Evolutionary conservation across 306 rosid species (phyloP), one percentile per base, ranked within the genome.

Genomic region (Dicorynia guianensis): DNA sequence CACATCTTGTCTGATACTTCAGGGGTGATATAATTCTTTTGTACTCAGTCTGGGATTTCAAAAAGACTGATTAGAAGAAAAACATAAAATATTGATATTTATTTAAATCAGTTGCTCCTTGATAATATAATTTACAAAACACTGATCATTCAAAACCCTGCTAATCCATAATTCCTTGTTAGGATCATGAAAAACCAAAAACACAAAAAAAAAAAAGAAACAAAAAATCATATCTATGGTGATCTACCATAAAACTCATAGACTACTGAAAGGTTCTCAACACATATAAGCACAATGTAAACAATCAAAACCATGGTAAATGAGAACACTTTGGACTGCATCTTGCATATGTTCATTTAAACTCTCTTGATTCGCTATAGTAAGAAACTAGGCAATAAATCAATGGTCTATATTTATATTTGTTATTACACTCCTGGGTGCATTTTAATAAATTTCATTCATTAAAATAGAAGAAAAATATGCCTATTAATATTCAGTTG

Each of bases 1-100:
- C 90, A 79, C 93, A 91, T 85, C 98, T 86, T 72, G 98, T 93
- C 82, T 93, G 98, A 83, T 90, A 93, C 89, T 89, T 93, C 76
- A 93, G 72, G 20, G 98, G 98, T 19, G 98, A 93, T 67, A 61
- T 49, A 40, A 93, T 87, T 81, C 98, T 85, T 87, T 89, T 91
- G 84, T 69, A 91, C 72, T 93, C 98, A 75, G 69, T 77, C 97
- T 93, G 89, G 36, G 79, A 82, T 72, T 76, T 48, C 69, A 57
- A n/a, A n/a, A n/a, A 63, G 12, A 75, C 34, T 61, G 11, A 67
- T 75, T 69, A 49, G 38, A 57, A 73, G 48, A 50, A 58, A 38
- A 78, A 76, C 36, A 10, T 12, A 34, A 57, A 25, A 39, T 34
- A 77, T 50, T 54, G 11, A 50, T 11, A 40, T 49, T 69, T 55